These are phyloP conservation scores for Saccharomyces paradoxus DNA, from an alignment of 805 yeast genomes.

Conservation along the genomic window DNA sequence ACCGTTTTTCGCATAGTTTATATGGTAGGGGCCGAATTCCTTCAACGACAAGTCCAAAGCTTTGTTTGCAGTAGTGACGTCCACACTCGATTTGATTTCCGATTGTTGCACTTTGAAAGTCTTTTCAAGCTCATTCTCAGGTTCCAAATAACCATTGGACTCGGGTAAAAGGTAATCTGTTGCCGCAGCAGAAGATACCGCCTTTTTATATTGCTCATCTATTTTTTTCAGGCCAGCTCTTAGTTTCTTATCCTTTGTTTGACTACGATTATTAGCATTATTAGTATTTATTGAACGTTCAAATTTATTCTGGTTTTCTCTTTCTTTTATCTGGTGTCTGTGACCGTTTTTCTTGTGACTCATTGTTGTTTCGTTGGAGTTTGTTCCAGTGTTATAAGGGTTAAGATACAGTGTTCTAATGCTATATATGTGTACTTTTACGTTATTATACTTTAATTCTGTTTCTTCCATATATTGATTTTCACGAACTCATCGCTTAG, in stretches of 20 bases:
- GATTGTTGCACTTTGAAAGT: conserved; percentile 79
- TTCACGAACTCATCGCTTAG: conserved; percentile 1
- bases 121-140: conserved; percentile 87
- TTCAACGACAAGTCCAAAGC: conserved; percentile 62
- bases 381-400: background rate
- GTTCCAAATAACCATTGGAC: conserved; percentile 78
- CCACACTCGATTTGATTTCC: conserved; percentile 71
- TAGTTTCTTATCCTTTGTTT: conserved; percentile 50
- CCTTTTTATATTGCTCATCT: conserved; percentile 67
- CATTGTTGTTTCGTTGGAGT: background rate
- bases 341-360: background rate
- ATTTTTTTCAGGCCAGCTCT: conserved; percentile 57
- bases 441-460: background rate
- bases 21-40: conserved; percentile 78
- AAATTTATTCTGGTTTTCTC: conserved; percentile 27
- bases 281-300: conserved; percentile 22
- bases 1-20: conserved; percentile 83
- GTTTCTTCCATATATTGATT: background rate
- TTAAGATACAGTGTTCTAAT: background rate
- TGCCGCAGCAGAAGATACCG: conserved; percentile 74
- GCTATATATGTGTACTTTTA: background rate
- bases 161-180: conserved; percentile 83
- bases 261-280: conserved; percentile 8
- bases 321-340: conserved; percentile 10
- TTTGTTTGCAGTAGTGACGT: conserved; percentile 64